phyloP scores from a whole-genome alignment of 352 stramenopile genomes.

The Thalassiosira exigua region DNA sequence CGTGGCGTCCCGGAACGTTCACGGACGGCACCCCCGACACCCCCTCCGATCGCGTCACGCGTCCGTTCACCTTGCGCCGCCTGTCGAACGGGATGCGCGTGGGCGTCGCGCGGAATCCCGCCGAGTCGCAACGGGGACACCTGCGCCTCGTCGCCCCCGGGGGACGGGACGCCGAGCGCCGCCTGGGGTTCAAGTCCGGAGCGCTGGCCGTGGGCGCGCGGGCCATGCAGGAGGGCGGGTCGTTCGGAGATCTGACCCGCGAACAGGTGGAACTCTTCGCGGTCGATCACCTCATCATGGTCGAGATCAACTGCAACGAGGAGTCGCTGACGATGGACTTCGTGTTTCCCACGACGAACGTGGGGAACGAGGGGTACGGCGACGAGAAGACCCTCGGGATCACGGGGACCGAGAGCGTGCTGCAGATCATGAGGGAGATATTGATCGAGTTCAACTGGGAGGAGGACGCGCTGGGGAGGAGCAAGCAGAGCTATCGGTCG shows the following conservation, averaged over 20 bases:
- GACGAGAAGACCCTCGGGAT: slow-evolving; percentile 81
- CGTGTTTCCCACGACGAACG: slow-evolving; percentile 88
- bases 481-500: slow-evolving; percentile 86
- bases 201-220: slow-evolving; percentile 86
- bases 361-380: slow-evolving; percentile 83
- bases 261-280: slow-evolving; percentile 91
- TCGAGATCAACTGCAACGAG: slow-evolving; percentile 89
- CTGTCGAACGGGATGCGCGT: slow-evolving; percentile 84
- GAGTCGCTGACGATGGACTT: slow-evolving; percentile 89
- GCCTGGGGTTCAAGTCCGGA: slow-evolving; percentile 79
- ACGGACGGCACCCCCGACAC: slow-evolving; percentile 83
- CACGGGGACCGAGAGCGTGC: slow-evolving; percentile 86
- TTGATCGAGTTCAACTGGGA: slow-evolving; percentile 89
- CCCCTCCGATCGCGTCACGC: slow-evolving; percentile 77
- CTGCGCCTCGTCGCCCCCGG: slow-evolving; percentile 84
- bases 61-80: slow-evolving; percentile 82
- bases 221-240: slow-evolving; percentile 90
- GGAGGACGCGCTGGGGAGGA: slow-evolving; percentile 86
- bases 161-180: slow-evolving; percentile 84
- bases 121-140: slow-evolving; percentile 85
- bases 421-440: slow-evolving; percentile 88
- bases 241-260: slow-evolving; percentile 85
- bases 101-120: slow-evolving; percentile 77
- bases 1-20: slow-evolving; percentile 78
- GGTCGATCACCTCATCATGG: slow-evolving; percentile 89